Conservation (phyloP, 1,284 basidiomycete species). For the Rhodotorula glutinis region DNA sequence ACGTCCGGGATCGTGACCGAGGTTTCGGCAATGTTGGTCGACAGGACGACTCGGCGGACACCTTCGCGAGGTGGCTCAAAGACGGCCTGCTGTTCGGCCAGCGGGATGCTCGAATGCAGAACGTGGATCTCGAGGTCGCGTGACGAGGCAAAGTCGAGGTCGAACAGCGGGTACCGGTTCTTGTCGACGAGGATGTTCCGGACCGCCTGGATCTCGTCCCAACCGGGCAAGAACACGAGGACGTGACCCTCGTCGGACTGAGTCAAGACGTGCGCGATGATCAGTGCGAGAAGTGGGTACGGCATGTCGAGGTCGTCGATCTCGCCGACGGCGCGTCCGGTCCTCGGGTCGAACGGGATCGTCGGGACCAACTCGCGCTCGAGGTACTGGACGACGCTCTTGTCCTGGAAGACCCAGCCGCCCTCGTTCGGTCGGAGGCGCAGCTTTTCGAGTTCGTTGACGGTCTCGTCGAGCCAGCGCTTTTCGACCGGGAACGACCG, state of each 20-base stretch:
- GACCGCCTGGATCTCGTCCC: slow-evolving; percentile 86
- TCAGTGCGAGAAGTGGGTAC: slow-evolving; percentile 74
- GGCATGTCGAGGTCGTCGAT: slow-evolving; percentile 78
- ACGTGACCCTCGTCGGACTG: slow-evolving; percentile 81
- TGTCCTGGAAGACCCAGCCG: slow-evolving; percentile 71
- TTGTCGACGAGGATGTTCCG: slow-evolving; percentile 64
- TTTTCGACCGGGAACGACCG: slow-evolving; percentile 84
- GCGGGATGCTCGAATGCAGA: slow-evolving; percentile 85
- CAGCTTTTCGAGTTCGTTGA: slow-evolving; percentile 55
- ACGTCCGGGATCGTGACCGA: slow-evolving; percentile 95
- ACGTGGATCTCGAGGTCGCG: slow-evolving; percentile 73
- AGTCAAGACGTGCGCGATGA: slow-evolving; percentile 72
- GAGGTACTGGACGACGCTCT: slow-evolving; percentile 73
- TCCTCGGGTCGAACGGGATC: slow-evolving; percentile 38
- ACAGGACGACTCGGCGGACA: slow-evolving; percentile 80
- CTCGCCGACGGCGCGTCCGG: slow-evolving; percentile 42
- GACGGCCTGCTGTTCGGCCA: slow-evolving; percentile 84
- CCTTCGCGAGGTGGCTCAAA: slow-evolving; percentile 76
- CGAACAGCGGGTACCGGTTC: slow-evolving; percentile 55
- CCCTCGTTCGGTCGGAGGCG: slow-evolving; percentile 47
- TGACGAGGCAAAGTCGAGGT: slow-evolving; percentile 59
- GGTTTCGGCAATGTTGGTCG: slow-evolving; percentile 96
- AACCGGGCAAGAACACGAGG: slow-evolving; percentile 85
- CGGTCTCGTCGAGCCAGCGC: slow-evolving; percentile 76
- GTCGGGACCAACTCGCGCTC: slow-evolving; percentile 62